Evolutionary conservation across 257 asterid species (phyloP).

Genomic region (Gentiana straminea): DNA sequence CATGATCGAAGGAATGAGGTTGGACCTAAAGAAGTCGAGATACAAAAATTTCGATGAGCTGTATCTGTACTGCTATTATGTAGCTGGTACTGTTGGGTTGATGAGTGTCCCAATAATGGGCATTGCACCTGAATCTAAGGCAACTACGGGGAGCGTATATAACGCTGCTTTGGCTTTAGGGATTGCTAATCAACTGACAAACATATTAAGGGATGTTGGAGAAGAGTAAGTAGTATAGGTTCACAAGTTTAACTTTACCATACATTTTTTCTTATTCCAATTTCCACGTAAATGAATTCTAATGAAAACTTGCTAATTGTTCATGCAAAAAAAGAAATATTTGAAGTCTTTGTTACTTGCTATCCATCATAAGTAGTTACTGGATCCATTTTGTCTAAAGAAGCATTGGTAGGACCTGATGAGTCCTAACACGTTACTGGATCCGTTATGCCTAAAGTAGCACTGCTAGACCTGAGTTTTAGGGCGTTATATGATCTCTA

Average conservation of each 20-base stretch:
- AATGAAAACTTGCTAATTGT: too few relatives aligned
- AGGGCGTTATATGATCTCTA: not conserved
- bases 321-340: too few relatives aligned
- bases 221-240: conserved; percentile 65
- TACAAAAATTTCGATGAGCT: conserved; percentile 82
- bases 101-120: conserved; percentile 99
- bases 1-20: conserved; percentile 97
- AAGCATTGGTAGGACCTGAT: too few relatives aligned
- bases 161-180: conserved; percentile 82
- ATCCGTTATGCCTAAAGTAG: too few relatives aligned
- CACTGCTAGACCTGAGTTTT: too few relatives aligned
- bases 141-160: conserved; percentile 79
- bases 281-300: too few relatives aligned
- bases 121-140: conserved; percentile 79
- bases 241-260: too few relatives aligned
- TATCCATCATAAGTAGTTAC: too few relatives aligned
- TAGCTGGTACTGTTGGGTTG: conserved; percentile 96
- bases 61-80: conserved; percentile 86
- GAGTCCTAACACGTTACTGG: too few relatives aligned
- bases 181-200: conserved; percentile 87
- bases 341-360: too few relatives aligned
- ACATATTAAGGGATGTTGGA: conserved; percentile 94
- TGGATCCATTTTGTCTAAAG: too few relatives aligned
- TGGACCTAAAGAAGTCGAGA: conserved; percentile 86
- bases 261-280: too few relatives aligned